phyloP scores from a whole-genome alignment of 352 stramenopile species.

The Achlya hypogyna region DNA sequence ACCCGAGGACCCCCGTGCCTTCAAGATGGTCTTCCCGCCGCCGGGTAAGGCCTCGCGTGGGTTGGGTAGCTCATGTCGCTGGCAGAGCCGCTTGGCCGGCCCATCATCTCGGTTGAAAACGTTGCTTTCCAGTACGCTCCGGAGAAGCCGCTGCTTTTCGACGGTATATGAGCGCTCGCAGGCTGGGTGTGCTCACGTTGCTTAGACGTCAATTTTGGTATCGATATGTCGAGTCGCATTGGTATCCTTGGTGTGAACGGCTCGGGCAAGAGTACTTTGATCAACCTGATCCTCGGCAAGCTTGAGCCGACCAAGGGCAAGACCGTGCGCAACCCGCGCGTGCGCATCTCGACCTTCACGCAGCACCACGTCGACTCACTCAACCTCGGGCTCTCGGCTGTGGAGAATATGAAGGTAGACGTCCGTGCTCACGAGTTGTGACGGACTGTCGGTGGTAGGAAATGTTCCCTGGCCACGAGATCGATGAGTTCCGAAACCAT shows the following conservation, averaged over 20 bases:
- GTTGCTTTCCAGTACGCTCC: slow-evolving; percentile 69
- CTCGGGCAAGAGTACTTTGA: slow-evolving; percentile 92
- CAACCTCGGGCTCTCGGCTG: slow-evolving; percentile 82
- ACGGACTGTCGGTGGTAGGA: slow-evolving; percentile 16
- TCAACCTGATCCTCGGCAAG: slow-evolving; percentile 96
- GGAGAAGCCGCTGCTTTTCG: slow-evolving; percentile 53
- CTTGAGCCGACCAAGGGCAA: slow-evolving; percentile 74
- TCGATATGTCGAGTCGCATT: slow-evolving; percentile 93
- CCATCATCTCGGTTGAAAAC: slow-evolving; percentile 92
- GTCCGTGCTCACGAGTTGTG: too few relatives aligned
- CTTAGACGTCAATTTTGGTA: slow-evolving; percentile 91
- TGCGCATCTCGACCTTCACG: slow-evolving; percentile 94
- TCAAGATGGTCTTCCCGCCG: slow-evolving; percentile 93
- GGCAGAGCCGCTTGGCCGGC: slow-evolving; percentile 84
- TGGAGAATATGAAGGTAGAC: slow-evolving; percentile 86
- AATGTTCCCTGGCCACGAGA: slow-evolving; percentile 78
- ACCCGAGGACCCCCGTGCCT: slow-evolving; percentile 88
- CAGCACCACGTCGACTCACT: slow-evolving; percentile 95
- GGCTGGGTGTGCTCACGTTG: not conserved
- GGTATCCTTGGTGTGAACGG: slow-evolving; percentile 90
- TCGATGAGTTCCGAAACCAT: slow-evolving; percentile 88
- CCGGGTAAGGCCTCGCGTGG: slow-evolving; percentile 24
- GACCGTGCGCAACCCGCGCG: slow-evolving; percentile 84
- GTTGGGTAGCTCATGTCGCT: not conserved
- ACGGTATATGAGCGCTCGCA: slow-evolving; percentile 10